Base-by-base conservation (phyloP, 163 green algal genomes). In the Chlamydomonas reinhardtii region DNA sequence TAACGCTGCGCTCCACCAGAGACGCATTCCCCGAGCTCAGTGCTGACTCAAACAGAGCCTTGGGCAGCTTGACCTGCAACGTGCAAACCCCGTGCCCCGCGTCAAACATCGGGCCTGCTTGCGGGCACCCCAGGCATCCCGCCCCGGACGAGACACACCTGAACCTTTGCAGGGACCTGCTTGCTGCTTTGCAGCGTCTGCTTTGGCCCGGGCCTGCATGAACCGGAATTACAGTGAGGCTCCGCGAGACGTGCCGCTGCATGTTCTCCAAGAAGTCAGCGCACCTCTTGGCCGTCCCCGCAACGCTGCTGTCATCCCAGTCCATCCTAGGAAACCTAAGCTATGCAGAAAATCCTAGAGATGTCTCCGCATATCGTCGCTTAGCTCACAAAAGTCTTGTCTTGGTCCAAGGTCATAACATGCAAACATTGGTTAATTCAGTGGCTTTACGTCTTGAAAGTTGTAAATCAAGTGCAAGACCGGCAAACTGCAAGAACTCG, bases 121-220 rank as follows among this genome's bases (percentile, higher is more conserved):
- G 43, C 43, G 43, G 43, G 11, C 43, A 54, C 43, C 8, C 48
- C 48, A 19, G 48, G 48, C 9, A 14, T 20, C 48, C 11, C 17
- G 48, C 48, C 5, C 48, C 48, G 12, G 19, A 17, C 9, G 1
- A 17, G 9, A 17, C 81, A 24, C 22, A 87, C 82, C 82, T 87
- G 82, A 4, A 87, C 61, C 35, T 82, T 81, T 1, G 82, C 82
- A 4, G 82, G 82, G 29, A 87, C 61, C 72, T 87, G 82, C 72
- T 61, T 81, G 48, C 81, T 87, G 61, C 59, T 87, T 32, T 87
- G 61, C 35, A 87, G 61, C 17, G 82, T 87, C 22, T 74, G 72
- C 82, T 87, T 87, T 56, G 48, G 48, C 48, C 48, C 71, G 27
- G 82, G 82, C 82, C 82, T 87, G 59, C 39, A 70, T 20, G 2